Percentiles rank a stretch among this genome's conserved stretches.
phyloP scores from a whole-genome alignment of 2,329 filamentous ascomycete species.

The Uncinocarpus reesii region DNA sequence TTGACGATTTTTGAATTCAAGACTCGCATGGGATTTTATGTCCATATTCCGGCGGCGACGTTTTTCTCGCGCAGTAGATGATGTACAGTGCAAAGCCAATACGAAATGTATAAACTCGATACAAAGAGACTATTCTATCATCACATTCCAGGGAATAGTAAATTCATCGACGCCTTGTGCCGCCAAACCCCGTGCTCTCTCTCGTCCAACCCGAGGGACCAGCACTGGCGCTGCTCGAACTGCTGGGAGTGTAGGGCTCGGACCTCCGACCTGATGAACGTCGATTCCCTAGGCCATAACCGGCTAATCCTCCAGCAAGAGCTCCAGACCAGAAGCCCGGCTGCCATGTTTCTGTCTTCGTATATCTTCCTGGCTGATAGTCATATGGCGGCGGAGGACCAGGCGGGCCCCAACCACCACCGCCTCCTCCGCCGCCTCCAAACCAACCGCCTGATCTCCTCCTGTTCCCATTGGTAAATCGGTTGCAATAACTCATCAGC shows the following conservation, averaged over 20 bases:
- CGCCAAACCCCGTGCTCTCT: constrained; percentile 16
- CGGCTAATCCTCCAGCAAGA: constrained; percentile 33
- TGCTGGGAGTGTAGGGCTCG: background rate
- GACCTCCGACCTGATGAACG: constrained; percentile 1
- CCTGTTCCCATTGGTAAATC: constrained; percentile 38
- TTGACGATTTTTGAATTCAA: constrained; percentile 21
- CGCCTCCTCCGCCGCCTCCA: constrained; percentile 17
- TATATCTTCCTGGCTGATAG: constrained; percentile 27
- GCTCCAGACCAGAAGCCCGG: constrained; percentile 42
- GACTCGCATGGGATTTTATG: background rate
- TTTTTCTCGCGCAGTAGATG: too few species aligned
- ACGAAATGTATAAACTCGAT: too few species aligned
- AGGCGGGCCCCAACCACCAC: constrained; percentile 15
- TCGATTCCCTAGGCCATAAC: constrained; percentile 33
- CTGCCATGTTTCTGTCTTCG: constrained; percentile 27
- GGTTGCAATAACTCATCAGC: constrained; percentile 17
- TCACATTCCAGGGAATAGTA: background rate
- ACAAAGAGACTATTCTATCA: too few species aligned
- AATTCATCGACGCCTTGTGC: constrained; percentile 13
- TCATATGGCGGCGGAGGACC: constrained; percentile 33
- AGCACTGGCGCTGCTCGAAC: constrained; percentile 6
- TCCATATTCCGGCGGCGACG: too few species aligned
- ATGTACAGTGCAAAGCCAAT: too few species aligned
- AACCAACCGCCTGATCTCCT: constrained; percentile 38
- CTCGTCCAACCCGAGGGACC: constrained; percentile 12